Conservation (phyloP, 2,329 filamentous ascomycete genomes). For the Xylaria multiplex region DNA sequence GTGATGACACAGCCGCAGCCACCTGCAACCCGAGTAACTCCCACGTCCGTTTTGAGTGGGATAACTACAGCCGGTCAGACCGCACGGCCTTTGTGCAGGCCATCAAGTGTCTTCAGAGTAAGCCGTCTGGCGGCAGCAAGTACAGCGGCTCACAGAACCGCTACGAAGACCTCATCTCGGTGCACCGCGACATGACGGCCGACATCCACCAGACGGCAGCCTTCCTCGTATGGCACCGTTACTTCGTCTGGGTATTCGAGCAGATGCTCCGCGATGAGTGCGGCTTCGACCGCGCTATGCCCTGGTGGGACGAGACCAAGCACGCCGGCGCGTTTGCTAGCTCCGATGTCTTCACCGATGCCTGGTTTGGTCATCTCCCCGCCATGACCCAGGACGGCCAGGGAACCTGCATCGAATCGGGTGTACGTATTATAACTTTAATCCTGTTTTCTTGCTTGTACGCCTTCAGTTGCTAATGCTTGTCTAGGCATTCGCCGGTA, state of each 20-base stretch:
- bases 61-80: slow-evolving; percentile 46
- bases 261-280: slow-evolving; percentile 53
- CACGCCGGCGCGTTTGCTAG: slow-evolving; percentile 49
- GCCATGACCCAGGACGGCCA: slow-evolving; percentile 43
- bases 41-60: slow-evolving; percentile 48
- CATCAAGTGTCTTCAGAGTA: slow-evolving; percentile 50
- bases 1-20: slow-evolving; percentile 14
- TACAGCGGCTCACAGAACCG: slow-evolving; percentile 46
- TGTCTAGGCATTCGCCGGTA: slow-evolving; percentile 45
- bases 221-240: slow-evolving; percentile 56
- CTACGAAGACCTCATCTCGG: slow-evolving; percentile 53
- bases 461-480: slow-evolving; percentile 22
- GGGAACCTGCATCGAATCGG: slow-evolving; percentile 49
- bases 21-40: slow-evolving; percentile 45
- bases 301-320: slow-evolving; percentile 55
- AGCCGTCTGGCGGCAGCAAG: slow-evolving; percentile 43
- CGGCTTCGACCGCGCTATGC: slow-evolving; percentile 50
- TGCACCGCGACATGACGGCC: slow-evolving; percentile 51
- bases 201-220: slow-evolving; percentile 40
- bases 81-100: slow-evolving; percentile 48
- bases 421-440: slow-evolving; percentile 42
- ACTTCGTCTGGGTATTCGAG: slow-evolving; percentile 52
- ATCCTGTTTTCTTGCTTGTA: not conserved
- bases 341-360: slow-evolving; percentile 47
- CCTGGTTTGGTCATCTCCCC: slow-evolving; percentile 47